A percentile compares a stretch with the other conserved stretches of the same genome.
Conservation (phyloP, 2,329 filamentous ascomycete genomes). For the Lasiodiplodia gonubiensis region DNA sequence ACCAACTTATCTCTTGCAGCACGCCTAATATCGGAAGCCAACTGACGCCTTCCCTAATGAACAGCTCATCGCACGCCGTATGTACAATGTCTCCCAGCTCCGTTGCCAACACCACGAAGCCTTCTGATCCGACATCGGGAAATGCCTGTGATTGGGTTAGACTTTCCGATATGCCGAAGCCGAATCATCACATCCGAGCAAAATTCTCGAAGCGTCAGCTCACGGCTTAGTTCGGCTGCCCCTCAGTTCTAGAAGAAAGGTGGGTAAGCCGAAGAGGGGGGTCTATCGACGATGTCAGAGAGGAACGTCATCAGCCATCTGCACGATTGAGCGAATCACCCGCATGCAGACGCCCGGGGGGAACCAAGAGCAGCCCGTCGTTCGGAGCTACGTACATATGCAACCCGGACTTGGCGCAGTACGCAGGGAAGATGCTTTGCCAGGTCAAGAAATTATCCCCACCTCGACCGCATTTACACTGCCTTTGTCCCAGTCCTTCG, state of each 20-base stretch:
- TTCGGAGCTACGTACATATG: not conserved
- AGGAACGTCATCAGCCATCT: constrained; percentile 1
- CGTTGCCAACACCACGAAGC: not conserved
- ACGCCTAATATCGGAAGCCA: not conserved
- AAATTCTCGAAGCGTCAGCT: not conserved
- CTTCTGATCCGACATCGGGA: not conserved
- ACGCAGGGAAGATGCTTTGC: not conserved
- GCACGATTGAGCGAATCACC: not conserved
- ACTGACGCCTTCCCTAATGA: constrained; percentile 3
- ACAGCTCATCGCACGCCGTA: not conserved
- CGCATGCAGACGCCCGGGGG: not conserved
- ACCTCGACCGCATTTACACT: not conserved
- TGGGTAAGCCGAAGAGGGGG: not conserved
- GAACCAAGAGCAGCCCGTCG: not conserved
- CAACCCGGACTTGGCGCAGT: not conserved
- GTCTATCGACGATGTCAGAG: not conserved
- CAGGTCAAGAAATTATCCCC: not conserved
- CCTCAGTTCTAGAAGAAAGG: not conserved
- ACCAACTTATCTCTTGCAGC: not conserved
- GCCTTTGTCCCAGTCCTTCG: not conserved
- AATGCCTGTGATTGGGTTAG: not conserved
- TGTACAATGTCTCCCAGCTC: not conserved
- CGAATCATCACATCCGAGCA: not conserved
- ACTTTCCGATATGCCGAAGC: not conserved
- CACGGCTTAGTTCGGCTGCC: not conserved